Evolutionary conservation across 768 basidiomycete species (phyloP), one percentile per base, ranked within the genome.

Genomic region (Harrya chromipes): DNA sequence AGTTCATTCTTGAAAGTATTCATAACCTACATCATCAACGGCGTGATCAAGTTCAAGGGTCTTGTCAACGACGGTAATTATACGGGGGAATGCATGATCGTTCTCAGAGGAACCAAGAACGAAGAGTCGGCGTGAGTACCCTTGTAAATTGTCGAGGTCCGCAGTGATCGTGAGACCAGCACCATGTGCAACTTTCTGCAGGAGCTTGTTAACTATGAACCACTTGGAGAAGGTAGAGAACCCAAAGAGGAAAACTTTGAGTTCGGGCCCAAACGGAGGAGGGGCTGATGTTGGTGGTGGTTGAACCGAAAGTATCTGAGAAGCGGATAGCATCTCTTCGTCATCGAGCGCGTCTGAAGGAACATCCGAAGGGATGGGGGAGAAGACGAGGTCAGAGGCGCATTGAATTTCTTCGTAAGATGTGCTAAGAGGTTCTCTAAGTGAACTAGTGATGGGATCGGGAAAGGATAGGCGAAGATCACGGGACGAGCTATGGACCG

Each of bases 391-490:
- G 46, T 75, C 74, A 53, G 72, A 63, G 46, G 71, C 67, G 43
- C 70, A 67, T 49, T 77, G 72, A 40, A 73, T 58, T 31, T 79
- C 74, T 54, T 83, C 80, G 61, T 78, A 82, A 29, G 84, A 82
- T 52, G 77, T 74, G 64, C 74, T 76, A 42, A 70, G 60, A 43
- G 80, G 71, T 49, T 86, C 80, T 67, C 82, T 77, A 53, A 74
- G 76, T 46, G 85, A 85, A 64, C 84, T 85, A 47, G 81, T 83
- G 62, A 90, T 76, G 52, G 88, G 88, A 70, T 91, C 88, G 34
- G 88, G 88, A 70, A 91, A 91, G 29, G 88, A 90, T 50, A 90
- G 68, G 57, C 85, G 80, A 53, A 90, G 77, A 70, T 89, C 86
- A 66, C 83, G 84, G 43, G 82, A 70, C n/a, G 83, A 81, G 47